These are phyloP conservation scores for Rhazya stricta DNA, from an alignment of 257 asterid species.

Conservation along the genomic window DNA sequence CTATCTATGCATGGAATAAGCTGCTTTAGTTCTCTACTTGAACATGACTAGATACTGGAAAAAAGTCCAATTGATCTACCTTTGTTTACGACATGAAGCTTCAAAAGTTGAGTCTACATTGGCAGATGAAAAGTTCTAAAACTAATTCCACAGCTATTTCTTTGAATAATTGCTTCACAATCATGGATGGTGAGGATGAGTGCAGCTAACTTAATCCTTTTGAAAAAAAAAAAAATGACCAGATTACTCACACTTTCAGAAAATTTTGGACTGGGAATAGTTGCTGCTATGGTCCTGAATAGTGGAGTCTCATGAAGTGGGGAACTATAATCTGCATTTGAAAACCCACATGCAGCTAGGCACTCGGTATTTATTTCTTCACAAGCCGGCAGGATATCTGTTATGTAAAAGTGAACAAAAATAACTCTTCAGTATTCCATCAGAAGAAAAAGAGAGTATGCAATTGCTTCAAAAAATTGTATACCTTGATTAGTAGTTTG, in stretches of 20 bases:
- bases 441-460: neutral
- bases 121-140: neutral
- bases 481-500: slow-evolving; percentile 45
- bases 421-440: neutral
- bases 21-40: neutral
- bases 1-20: neutral
- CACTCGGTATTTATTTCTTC: slow-evolving; percentile 27
- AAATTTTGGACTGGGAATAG: slow-evolving; percentile 91
- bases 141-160: neutral
- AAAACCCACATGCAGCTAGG: slow-evolving; percentile 40
- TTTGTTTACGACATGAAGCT: neutral
- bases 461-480: slow-evolving; percentile 8
- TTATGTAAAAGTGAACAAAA: slow-evolving; percentile 23
- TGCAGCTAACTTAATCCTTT: neutral
- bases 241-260: slow-evolving; percentile 86
- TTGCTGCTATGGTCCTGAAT: slow-evolving; percentile 89
- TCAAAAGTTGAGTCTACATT: neutral
- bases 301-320: slow-evolving; percentile 85
- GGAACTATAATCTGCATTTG: slow-evolving; percentile 56
- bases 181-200: neutral
- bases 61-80: neutral
- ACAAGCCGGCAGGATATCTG: slow-evolving; percentile 32
- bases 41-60: neutral
- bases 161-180: neutral
- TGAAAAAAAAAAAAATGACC: slow-evolving; percentile 12